A percentile compares a stretch with the other conserved stretches of the same genome.
These are phyloP conservation scores for Xylariales sp. DNA, from an alignment of 2,329 filamentous ascomycete genomes.

Conservation along the genomic window DNA sequence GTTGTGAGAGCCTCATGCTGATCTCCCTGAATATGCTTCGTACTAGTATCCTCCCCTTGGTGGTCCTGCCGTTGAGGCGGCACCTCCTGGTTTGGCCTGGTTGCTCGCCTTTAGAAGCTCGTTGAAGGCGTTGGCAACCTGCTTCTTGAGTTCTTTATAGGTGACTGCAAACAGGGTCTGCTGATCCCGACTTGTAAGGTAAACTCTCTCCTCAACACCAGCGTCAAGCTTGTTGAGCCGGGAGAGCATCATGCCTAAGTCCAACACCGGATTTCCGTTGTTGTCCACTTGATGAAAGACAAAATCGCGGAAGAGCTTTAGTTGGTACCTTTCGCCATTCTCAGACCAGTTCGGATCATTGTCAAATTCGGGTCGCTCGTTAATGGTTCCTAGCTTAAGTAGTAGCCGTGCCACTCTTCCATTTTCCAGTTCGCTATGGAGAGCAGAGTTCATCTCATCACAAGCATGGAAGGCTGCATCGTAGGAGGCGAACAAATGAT, in stretches of 20 bases:
- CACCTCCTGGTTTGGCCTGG: too few species aligned
- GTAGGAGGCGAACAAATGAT: conserved; percentile 69
- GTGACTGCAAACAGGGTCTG: conserved; percentile 84
- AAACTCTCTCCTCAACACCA: conserved; percentile 80
- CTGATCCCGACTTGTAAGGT: conserved; percentile 83
- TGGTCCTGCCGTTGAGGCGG: too few species aligned
- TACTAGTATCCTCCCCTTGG: too few species aligned
- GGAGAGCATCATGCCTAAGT: conserved; percentile 81
- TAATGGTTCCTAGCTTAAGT: conserved; percentile 79
- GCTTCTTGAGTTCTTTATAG: conserved; percentile 81
- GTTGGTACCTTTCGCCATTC: conserved; percentile 83
- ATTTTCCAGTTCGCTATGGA: conserved; percentile 84
- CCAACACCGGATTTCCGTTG: conserved; percentile 75
- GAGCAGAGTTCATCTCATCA: conserved; percentile 68
- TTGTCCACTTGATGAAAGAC: conserved; percentile 94
- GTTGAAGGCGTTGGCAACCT: conserved; percentile 52
- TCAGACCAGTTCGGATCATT: conserved; percentile 81
- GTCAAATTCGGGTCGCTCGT: conserved; percentile 83
- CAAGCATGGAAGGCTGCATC: conserved; percentile 76
- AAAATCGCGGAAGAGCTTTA: conserved; percentile 95
- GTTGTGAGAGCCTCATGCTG: too few species aligned
- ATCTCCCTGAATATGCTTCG: too few species aligned
- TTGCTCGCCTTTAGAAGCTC: conserved; percentile 45
- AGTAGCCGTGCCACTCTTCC: conserved; percentile 76
- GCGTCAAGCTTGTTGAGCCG: conserved; percentile 92